Conservation (phyloP, 495 filamentous ascomycete genomes). For the Aspergillus saccharolyticus region DNA sequence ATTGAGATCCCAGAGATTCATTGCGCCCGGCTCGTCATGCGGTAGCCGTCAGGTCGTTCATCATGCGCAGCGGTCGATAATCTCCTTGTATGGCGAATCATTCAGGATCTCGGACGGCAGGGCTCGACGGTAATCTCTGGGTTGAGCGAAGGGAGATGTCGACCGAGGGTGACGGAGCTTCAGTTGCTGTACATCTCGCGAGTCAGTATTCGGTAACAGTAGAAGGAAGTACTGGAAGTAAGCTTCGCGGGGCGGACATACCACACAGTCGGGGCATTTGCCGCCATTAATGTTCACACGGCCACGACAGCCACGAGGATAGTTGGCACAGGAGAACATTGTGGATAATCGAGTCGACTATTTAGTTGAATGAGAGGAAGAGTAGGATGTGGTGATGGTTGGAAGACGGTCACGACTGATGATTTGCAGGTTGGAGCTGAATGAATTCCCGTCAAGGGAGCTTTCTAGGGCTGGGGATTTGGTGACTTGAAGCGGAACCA, state of each 20-base stretch:
- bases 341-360: conserved; percentile 5
- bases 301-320: conserved; percentile 47
- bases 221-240: not conserved
- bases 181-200: conserved; percentile 21
- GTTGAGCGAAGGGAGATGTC: conserved; percentile 42
- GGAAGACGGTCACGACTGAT: not conserved
- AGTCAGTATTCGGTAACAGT: too few relatives aligned
- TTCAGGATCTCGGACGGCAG: conserved; percentile 38
- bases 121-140: conserved; percentile 38
- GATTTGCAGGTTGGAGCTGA: not conserved
- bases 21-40: not conserved
- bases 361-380: not conserved
- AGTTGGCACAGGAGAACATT: conserved; percentile 50
- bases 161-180: conserved; percentile 41
- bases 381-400: conserved; percentile 4
- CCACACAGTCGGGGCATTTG: conserved; percentile 45
- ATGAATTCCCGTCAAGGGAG: conserved; percentile 23
- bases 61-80: conserved; percentile 17
- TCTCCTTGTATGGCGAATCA: conserved; percentile 24
- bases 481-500: conserved; percentile 11
- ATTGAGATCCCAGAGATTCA: conserved; percentile 7
- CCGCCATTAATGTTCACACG: conserved; percentile 40
- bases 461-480: conserved; percentile 15
- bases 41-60: not conserved
- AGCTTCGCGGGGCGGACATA: conserved; percentile 26